These are phyloP conservation scores for Wickerhamiella domercqiae DNA, from an alignment of 805 yeast genomes.

Conservation along the genomic window DNA sequence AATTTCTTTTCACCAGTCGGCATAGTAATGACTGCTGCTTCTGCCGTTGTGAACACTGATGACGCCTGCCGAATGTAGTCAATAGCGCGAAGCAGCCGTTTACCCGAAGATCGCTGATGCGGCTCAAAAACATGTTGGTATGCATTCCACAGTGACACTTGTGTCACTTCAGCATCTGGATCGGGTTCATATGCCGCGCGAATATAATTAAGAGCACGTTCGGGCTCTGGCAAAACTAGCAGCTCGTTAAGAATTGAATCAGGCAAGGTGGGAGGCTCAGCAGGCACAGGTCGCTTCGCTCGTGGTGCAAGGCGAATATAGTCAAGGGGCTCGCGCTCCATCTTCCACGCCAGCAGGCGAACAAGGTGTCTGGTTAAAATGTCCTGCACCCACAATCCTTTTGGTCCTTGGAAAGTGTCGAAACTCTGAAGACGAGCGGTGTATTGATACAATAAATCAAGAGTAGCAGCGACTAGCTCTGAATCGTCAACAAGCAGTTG, in stretches of 20 bases:
- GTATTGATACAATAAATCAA: conserved; percentile 74
- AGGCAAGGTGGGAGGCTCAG: conserved; percentile 46
- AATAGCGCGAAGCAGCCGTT: conserved; percentile 74
- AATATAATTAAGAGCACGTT: conserved; percentile 88
- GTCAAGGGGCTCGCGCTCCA: conserved; percentile 25
- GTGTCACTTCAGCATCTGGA: conserved; percentile 74
- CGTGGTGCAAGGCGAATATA: conserved; percentile 25
- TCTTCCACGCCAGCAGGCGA: conserved; percentile 36
- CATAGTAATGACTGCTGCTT: conserved; percentile 78
- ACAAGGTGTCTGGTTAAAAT: conserved; percentile 48
- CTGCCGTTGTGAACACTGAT: conserved; percentile 70
- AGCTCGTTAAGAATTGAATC: conserved; percentile 43
- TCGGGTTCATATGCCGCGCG: conserved; percentile 76
- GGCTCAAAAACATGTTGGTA: conserved; percentile 76
- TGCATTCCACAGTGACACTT: conserved; percentile 88
- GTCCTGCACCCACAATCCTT: conserved; percentile 29
- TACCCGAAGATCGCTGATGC: conserved; percentile 32
- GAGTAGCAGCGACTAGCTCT: conserved; percentile 54
- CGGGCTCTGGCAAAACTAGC: conserved; percentile 60
- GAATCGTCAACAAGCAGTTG: conserved; percentile 48
- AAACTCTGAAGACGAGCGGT: conserved; percentile 48
- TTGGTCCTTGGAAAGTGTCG: conserved; percentile 30
- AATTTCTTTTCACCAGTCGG: conserved; percentile 59
- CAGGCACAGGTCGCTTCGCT: conserved; percentile 49
- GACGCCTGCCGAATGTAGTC: conserved; percentile 92